Evolutionary conservation across 306 rosid genomes (phyloP).

Genomic region (Cicer bijugum): DNA sequence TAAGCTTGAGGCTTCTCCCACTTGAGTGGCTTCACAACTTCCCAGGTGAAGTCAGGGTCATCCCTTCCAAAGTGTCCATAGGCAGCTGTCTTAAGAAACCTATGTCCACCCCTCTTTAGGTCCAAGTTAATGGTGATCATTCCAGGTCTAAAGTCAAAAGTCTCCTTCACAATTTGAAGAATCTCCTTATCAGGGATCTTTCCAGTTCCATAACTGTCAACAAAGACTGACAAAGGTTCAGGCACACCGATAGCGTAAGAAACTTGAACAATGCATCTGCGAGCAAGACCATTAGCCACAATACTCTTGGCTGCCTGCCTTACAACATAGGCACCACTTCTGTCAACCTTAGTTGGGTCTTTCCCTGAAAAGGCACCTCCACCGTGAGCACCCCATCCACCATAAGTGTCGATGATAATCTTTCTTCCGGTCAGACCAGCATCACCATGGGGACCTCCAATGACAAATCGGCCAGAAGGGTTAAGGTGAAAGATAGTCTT

Average conservation of each 20-base stretch:
- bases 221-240: conserved; percentile 87
- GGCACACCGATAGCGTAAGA: conserved; percentile 99
- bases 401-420: conserved; percentile 95
- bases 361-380: conserved; percentile 99
- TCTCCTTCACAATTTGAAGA: conserved; percentile 89
- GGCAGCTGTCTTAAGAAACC: conserved; percentile 97
- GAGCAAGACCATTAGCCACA: conserved; percentile 93
- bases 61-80: conserved; percentile 99
- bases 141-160: conserved; percentile 95
- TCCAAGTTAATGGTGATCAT: conserved; percentile 96
- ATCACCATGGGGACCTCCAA: conserved; percentile 99
- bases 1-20: conserved; percentile 89
- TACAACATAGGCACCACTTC: conserved; percentile 96
- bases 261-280: conserved; percentile 90
- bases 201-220: conserved; percentile 85
- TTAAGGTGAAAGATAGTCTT: conserved; percentile 99
- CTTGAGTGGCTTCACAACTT: conserved; percentile 97
- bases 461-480: conserved; percentile 99
- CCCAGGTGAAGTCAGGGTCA: conserved; percentile 98
- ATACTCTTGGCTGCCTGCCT: conserved; percentile 99
- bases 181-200: conserved; percentile 94
- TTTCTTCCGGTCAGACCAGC: conserved; percentile 99
- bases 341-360: conserved; percentile 99
- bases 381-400: conserved; percentile 99
- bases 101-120: conserved; percentile 88